Conservation (phyloP, 163 green algal species). For the Prototheca cutis region DNA sequence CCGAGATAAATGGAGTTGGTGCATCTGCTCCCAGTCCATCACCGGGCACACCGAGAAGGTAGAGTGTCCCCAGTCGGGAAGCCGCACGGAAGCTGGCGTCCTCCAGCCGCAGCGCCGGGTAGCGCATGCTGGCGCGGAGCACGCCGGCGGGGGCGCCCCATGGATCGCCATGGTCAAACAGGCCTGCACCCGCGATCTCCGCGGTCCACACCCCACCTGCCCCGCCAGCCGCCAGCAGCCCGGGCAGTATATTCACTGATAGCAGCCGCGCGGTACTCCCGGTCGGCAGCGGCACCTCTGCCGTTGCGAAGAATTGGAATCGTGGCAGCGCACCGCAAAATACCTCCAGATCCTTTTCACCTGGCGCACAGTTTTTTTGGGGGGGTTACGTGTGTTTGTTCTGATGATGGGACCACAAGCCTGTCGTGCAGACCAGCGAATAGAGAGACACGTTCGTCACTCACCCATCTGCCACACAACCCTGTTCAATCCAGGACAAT, state of each 20-base stretch:
- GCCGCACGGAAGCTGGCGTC: not conserved
- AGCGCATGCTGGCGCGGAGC: slow-evolving; percentile 15
- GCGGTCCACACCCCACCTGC: slow-evolving; percentile 13
- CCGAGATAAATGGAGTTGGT: too few relatives aligned
- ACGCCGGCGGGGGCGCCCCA: slow-evolving; percentile 17
- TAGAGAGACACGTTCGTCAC: too few relatives aligned
- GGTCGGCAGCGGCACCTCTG: slow-evolving; percentile 2
- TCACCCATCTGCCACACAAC: too few relatives aligned
- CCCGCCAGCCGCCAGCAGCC: slow-evolving; percentile 6
- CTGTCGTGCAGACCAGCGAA: too few relatives aligned
- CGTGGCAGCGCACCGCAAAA: slow-evolving; percentile 6
- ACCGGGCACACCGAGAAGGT: slow-evolving; percentile 3
- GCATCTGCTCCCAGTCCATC: too few relatives aligned
- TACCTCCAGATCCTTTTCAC: slow-evolving; percentile 22
- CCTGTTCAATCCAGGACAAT: too few relatives aligned
- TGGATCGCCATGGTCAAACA: slow-evolving; percentile 20
- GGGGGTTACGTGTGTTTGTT: too few relatives aligned
- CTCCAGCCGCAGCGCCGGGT: slow-evolving; percentile 12
- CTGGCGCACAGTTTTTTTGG: too few relatives aligned
- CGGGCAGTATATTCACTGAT: not conserved
- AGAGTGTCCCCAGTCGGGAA: slow-evolving; percentile 2
- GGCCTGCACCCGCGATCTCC: slow-evolving; percentile 11
- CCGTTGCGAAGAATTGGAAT: slow-evolving; percentile 2
- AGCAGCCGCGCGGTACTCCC: slow-evolving; percentile 2
- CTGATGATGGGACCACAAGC: too few relatives aligned